Percentiles rank a stretch among this genome's conserved stretches.
These are phyloP conservation scores for Lycium barbarum DNA, from an alignment of 257 asterid genomes.

Conservation along the genomic window DNA sequence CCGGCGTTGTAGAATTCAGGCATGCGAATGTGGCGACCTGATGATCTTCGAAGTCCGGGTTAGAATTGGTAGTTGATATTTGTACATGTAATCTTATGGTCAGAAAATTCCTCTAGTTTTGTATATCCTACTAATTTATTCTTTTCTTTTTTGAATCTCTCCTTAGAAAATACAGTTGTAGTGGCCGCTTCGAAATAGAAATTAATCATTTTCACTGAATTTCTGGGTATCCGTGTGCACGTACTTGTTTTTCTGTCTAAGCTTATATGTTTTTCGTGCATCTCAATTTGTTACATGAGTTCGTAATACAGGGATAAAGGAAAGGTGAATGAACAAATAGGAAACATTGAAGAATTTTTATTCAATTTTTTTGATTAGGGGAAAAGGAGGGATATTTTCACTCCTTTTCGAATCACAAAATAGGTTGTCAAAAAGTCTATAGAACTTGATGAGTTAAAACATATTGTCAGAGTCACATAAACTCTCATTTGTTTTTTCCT, in stretches of 20 bases:
- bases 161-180: background rate
- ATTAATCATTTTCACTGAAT: background rate
- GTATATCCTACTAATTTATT: constrained; percentile 3
- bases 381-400: background rate
- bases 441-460: background rate
- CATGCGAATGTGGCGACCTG: constrained; percentile 5
- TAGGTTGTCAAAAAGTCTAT: background rate
- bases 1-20: background rate
- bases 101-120: background rate
- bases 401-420: no score
- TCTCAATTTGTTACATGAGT: background rate
- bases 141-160: background rate
- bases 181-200: constrained; percentile 1
- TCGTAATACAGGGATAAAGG: background rate
- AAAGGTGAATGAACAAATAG: background rate
- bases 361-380: background rate
- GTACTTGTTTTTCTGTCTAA: background rate
- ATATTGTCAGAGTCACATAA: no score
- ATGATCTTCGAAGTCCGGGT: background rate
- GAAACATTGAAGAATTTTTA: background rate
- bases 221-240: background rate
- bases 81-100: constrained; percentile 21
- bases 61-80: background rate
- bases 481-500: background rate
- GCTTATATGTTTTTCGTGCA: background rate